Percentiles rank a stretch among this genome's conserved stretches.
These are phyloP conservation scores for Oryza glumipatula DNA, from an alignment of 176 grass and related monocot species.

Conservation along the genomic window DNA sequence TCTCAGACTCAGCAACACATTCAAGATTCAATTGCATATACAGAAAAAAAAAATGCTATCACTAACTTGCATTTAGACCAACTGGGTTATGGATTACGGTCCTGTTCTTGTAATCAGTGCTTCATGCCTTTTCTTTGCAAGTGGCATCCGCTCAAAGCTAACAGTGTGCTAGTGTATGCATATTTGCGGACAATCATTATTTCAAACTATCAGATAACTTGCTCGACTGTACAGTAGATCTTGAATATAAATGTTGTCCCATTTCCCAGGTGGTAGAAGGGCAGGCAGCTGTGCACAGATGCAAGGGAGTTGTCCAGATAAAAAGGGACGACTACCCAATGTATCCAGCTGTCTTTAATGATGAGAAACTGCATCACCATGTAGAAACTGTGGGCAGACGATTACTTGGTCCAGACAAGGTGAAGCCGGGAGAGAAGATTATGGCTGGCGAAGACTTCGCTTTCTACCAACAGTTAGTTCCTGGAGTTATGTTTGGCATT, in stretches of 20 bases:
- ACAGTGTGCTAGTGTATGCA: background rate
- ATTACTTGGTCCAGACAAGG: constrained; percentile 69
- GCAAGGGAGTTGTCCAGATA: constrained; percentile 49
- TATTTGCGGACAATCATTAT: background rate
- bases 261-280: constrained; percentile 78
- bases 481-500: constrained; percentile 70
- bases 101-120: background rate
- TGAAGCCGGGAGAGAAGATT: constrained; percentile 67
- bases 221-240: background rate
- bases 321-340: constrained; percentile 49
- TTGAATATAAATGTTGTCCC: background rate
- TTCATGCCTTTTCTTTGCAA: background rate
- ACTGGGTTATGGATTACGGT: background rate
- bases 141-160: background rate
- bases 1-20: background rate
- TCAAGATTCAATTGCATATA: background rate
- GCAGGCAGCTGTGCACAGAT: constrained; percentile 73
- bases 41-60: background rate
- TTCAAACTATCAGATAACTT: background rate
- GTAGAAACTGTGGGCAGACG: constrained; percentile 56
- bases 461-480: constrained; percentile 79
- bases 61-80: background rate
- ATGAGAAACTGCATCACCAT: constrained; percentile 62
- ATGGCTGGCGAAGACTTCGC: constrained; percentile 97
- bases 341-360: constrained; percentile 86